Percentiles rank a stretch among this genome's conserved stretches.
Evolutionary conservation across 2,329 filamentous ascomycete genomes (phyloP).

Genomic region (Cladosporium sp.): DNA sequence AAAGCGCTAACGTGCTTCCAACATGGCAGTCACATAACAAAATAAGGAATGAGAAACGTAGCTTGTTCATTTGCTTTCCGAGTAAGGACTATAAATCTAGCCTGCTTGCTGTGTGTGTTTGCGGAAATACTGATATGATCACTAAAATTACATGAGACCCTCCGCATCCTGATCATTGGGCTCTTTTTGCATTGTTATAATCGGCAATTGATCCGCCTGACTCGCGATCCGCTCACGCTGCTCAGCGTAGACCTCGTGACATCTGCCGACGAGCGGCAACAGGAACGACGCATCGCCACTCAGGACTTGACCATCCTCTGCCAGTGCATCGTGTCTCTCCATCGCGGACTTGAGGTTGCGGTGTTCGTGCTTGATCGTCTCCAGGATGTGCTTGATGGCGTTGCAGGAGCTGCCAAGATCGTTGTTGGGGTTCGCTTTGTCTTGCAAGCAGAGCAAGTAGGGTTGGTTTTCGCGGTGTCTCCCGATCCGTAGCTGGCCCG

Average conservation of each 20-base stretch:
- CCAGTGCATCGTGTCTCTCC: background rate
- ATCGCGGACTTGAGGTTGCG: slow-evolving; percentile 16
- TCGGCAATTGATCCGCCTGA: no score
- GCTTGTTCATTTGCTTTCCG: no score
- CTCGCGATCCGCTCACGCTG: slow-evolving; percentile 13
- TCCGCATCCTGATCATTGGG: no score
- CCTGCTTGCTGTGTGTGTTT: no score
- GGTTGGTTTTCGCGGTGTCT: slow-evolving; percentile 20
- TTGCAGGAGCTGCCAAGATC: slow-evolving; percentile 48
- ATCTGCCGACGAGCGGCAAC: slow-evolving; percentile 21
- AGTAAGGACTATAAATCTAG: no score
- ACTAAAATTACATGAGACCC: no score
- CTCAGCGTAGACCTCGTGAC: slow-evolving; percentile 21
- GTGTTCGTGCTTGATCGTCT: slow-evolving; percentile 32
- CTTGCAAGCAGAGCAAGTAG: slow-evolving; percentile 50
- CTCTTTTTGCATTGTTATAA: no score
- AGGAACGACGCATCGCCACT: slow-evolving; percentile 15
- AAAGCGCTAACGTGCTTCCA: no score
- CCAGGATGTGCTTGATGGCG: slow-evolving; percentile 46
- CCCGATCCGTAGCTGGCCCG: slow-evolving; percentile 34
- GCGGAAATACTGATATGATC: no score
- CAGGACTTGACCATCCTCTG: background rate
- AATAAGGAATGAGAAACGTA: no score
- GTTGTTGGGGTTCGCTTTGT: slow-evolving; percentile 53
- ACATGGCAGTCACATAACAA: no score